Conservation (phyloP, 768 basidiomycete genomes). For the Rhizopogon vinicolor region DNA sequence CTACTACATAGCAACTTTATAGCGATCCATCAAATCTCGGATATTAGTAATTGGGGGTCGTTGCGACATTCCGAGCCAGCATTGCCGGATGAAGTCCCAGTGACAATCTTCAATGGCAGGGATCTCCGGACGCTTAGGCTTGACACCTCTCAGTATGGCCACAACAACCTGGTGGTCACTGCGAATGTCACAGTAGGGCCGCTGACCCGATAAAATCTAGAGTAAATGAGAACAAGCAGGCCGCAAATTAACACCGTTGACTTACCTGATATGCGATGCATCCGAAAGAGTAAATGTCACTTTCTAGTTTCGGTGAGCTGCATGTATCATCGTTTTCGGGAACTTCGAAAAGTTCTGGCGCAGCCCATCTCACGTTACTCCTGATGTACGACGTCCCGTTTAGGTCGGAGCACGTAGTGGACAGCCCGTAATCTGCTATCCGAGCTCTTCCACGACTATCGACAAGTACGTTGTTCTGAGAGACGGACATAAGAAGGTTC, state of each 20-base stretch:
- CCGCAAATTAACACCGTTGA: neutral
- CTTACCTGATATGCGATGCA: neutral
- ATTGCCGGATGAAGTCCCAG: neutral
- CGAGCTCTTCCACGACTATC: slow-evolving; percentile 17
- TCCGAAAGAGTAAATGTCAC: slow-evolving; percentile 7
- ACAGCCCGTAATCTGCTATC: slow-evolving; percentile 41
- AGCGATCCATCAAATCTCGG: neutral
- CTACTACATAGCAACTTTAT: neutral
- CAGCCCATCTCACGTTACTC: slow-evolving; percentile 31
- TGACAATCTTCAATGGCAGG: neutral
- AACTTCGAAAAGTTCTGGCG: slow-evolving; percentile 27
- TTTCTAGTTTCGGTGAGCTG: neutral
- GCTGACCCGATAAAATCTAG: neutral
- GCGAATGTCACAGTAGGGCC: neutral
- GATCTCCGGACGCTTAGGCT: neutral
- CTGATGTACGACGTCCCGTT: slow-evolving; percentile 28
- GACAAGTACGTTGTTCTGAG: neutral
- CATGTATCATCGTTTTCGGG: slow-evolving; percentile 4
- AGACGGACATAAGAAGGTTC: neutral
- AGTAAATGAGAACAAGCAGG: neutral
- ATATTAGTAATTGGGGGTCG: neutral
- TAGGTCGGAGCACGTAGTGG: slow-evolving; percentile 10
- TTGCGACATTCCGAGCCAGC: neutral
- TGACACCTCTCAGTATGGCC: neutral
- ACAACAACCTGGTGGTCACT: slow-evolving; percentile 7